Base-by-base conservation (phyloP, 164 flowering plant species). In the Protea cynaroides region DNA sequence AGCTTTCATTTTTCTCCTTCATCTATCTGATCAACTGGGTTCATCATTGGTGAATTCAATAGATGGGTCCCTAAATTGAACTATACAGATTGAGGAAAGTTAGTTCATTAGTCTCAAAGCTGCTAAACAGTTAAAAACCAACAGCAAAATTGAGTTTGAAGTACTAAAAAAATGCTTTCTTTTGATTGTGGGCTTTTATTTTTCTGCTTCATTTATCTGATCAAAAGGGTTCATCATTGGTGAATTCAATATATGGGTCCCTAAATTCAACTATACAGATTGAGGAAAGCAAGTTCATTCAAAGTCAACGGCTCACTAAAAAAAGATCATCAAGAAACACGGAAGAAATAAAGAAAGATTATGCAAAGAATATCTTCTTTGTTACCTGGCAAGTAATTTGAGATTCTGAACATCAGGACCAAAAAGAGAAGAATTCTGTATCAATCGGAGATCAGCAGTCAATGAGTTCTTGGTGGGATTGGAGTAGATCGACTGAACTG, bases 51-150 rank as follows among this genome's bases (percentile, higher is more conserved):
- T 44, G 49, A 3, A 44, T 11, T 15, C 0, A 44, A 44, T 4
- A 15, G 15, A 11, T 44, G 17, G 49, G 12, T 44, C 8, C 49
- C 49, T 10, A 44, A 44, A 44, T 10, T 29, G 34, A 4, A 29
- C 1, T 29, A 29, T 29, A 1, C 34, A 29, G 5, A 29, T 29
- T 29, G 34, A 29, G 2, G 34, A 29, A n/a, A n/a, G n/a, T n/a
- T n/a, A n/a, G 77, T 5, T 81, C 82, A 5, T 72, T 69, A 14
- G 84, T 77, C 59, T 89, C 92, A 50, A 77, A 81, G 54, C 96
- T 86, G 86, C 34, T 47, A 37, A 22, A 29, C 34, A 29, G 34
- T 29, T 18, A 22, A 18, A 53, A 22, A 53, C 8, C 25, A 17
- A 3, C 55, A 55, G 15, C 46, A 54, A 6, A 46, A 40, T 1